Base-by-base conservation (phyloP, 2,329 filamentous ascomycete genomes). In the Decorospora gaudefroyi region DNA sequence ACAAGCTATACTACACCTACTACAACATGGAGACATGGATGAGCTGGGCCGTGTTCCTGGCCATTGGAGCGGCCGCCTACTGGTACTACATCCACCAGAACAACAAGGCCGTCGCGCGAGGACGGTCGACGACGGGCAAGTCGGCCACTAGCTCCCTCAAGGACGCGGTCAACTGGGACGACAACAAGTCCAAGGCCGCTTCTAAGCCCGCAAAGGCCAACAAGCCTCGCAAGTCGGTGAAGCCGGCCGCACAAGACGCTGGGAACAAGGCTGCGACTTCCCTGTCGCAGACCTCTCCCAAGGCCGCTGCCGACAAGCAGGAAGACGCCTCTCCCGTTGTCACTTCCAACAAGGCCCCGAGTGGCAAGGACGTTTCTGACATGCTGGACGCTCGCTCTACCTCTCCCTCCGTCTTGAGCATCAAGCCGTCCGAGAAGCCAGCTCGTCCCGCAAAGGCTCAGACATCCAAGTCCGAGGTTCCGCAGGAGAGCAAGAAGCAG, bases 401-500 rank as follows among this genome's bases (percentile, higher is more conserved):
- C 26, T 86, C 83, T 40, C 87, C 90, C 16, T 84, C 85, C 0
- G 83, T 95, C 33, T 77, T 96, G 50, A 88, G 88, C 50, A 77
- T 97, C 53, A 93, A 87, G 41, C 84, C 85, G 67, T 81, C 72
- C 62, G 80, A 73, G 67, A 83, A 78, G 73, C 73, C 75, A 13
- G 69, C 71, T 22, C 84, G 84, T 70, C 72, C 78, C 22, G 70
- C 79, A 65, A 81, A 85, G 73, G 76, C 81, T 51, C 84, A 85
- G 72, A 74, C 78, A 38, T 82, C 85, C 74, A 75, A 78, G 27
- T 77, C 72, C 43, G 67, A 69, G 38, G 49, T 55, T 15, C 49
- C 81, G 34, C 81, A 80, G 12, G 88, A 96, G 77, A 87, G 86
- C 13, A 96, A 96, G 86, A 96, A 96, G 78, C 89, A 95, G 76